A percentile compares a stretch with the other conserved stretches of the same genome.
Conservation (phyloP, 352 stramenopile species). For the Phytophthora ohioensis region DNA sequence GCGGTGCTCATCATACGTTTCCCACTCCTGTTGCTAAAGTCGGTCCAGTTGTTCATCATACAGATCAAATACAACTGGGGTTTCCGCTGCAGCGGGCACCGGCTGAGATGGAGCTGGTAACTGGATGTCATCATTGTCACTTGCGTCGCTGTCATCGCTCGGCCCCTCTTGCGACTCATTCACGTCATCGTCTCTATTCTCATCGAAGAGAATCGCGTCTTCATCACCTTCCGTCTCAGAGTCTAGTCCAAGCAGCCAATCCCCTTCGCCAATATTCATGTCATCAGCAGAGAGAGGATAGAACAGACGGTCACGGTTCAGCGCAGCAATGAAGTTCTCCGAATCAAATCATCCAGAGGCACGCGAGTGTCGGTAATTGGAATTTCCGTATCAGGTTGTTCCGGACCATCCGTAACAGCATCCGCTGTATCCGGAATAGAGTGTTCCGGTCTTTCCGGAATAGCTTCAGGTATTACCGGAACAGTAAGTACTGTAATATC, state of each 20-base stretch:
- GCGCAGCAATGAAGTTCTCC: not conserved
- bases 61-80: conserved; percentile 3
- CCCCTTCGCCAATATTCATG: not conserved
- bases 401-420: no score
- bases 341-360: conserved; percentile 6
- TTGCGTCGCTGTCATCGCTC: not conserved
- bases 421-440: no score
- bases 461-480: no score
- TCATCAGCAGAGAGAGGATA: not conserved
- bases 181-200: not conserved
- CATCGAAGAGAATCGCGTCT: not conserved
- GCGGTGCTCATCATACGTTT: conserved; percentile 1
- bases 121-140: not conserved
- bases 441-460: no score
- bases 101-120: no score
- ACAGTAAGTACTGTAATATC: no score
- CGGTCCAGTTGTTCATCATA: not conserved
- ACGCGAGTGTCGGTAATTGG: no score
- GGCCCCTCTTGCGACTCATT: no score
- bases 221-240: conserved; percentile 9
- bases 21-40: not conserved
- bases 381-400: no score
- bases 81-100: not conserved
- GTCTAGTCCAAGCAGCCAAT: conserved; percentile 5
- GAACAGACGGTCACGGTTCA: conserved; percentile 4